Base-by-base conservation (phyloP, 164 flowering plant species). In the Berberis vulgaris region DNA sequence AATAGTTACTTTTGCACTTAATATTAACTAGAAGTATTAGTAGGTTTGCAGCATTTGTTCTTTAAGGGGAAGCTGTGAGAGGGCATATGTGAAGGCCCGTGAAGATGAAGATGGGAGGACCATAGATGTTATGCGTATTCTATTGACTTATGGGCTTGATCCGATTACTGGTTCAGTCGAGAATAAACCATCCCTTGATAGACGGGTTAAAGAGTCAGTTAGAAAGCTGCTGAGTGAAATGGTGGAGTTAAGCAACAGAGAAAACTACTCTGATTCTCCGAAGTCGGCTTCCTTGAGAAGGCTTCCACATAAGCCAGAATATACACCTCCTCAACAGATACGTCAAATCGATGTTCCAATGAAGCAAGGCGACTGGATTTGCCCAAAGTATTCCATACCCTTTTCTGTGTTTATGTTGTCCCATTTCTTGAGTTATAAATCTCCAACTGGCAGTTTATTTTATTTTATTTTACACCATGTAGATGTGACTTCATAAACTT, bases 401-500 rank as follows among this genome's bases (percentile, higher is more conserved):
- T 5, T 12, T 44, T 41, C 5, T 41, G 0, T 9, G 41, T 56
- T 57, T 26, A 7, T 13, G 13, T 40, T 13, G 8, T 44, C 63
- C 39, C 10, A 41, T 11, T 55, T 45, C 44, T 44, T 11, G 60
- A 38, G 26, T 46, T 45, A 10, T 59, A 59, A 43, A 12, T 56
- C 60, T n/a, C 69, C 57, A 52, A 57, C 46, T 43, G 40, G 3
- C 3, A 40, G 42, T 41, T 54, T 41, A 38, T 0, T 26, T 57
- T 57, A 10, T 41, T 42, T 38, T 43, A 47, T 47, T 70, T 62
- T 8, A 52, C 63, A 68, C 6, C n/a, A 3, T 65, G 65, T 62
- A 92, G 97, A 63, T 92, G 97, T 82, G 81, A 83, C 70, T 92
- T 92, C 74, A 52, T 83, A 3, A 92, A 92, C 69, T 92, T 85